Evolutionary conservation across 1,284 basidiomycete genomes (phyloP), one percentile per base, ranked within the genome.

Genomic region (Afroboletus lepidellus): DNA sequence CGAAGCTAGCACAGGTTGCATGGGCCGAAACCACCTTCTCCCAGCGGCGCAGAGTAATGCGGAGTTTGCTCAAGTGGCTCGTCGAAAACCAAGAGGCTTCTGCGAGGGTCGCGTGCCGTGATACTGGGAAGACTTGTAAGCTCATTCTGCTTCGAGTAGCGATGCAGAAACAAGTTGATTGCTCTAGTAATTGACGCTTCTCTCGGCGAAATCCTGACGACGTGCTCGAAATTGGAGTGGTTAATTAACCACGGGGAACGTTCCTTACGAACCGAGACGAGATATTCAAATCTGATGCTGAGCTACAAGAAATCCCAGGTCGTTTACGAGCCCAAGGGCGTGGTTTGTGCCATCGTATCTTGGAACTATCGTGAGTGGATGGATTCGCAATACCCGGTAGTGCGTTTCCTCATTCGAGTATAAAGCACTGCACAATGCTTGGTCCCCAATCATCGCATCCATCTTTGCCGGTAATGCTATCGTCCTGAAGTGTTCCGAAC

Each of bases 71-170:
- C 60, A 87, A 88, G 57, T 99, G 96, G 95, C 77, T 96, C 13
- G 83, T 96, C 25, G 83, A 87, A 58, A 92, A 96, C 61, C 85
- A 94, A 72, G 89, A 95, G 53, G 73, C 74, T 20, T 92, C 94
- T 61, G 92, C 92, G 8, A 78, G 85, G 42, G 90, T 97, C n/a
- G 93, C 93, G 32, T 93, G 91, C 64, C 78, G 95, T 33, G 96
- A 99, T 70, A 94, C 94, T 0, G 96, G 96, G 53, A 99, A 98
- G 77, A 98, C 96, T 30, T 77, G 94, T 94, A 62, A 68, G 89
- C 81, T 23, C 32, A 27, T 20, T 5, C 8, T 5, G 0, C 24
- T 50, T 34, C 34, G 23, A 44, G 15, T 13, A 18, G 15, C 3
- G 30, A 18, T 16, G 27, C 15, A 33, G 48, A 45, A 43, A 46